Percentiles rank a stretch among this genome's conserved stretches.
These are phyloP conservation scores for Emmonsia crescens DNA, from an alignment of 2,329 filamentous ascomycete genomes.

Conservation along the genomic window DNA sequence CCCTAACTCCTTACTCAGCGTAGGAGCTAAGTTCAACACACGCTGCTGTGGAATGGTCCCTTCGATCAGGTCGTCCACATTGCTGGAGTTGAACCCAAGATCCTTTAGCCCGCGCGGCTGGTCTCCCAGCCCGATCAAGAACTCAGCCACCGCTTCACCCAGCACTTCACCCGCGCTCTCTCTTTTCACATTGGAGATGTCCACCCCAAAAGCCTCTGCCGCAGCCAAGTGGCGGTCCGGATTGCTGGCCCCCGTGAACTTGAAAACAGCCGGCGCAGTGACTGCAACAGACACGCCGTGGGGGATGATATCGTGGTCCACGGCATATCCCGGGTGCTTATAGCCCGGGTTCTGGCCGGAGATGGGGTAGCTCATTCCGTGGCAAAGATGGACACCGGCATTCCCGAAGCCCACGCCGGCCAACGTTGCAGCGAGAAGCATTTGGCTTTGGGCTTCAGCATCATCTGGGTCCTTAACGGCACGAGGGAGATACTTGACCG, in stretches of 20 bases:
- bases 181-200: conserved; percentile 74
- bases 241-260: conserved; percentile 82
- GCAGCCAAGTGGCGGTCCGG: conserved; percentile 84
- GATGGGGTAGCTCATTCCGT: conserved; percentile 96
- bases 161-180: conserved; percentile 86
- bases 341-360: conserved; percentile 91
- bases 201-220: conserved; percentile 82
- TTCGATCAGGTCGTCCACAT: conserved; percentile 79
- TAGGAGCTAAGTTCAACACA: conserved; percentile 85
- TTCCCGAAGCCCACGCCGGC: conserved; percentile 97
- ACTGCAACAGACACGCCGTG: conserved; percentile 95
- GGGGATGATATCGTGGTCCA: conserved; percentile 70
- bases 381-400: conserved; percentile 82
- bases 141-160: conserved; percentile 68
- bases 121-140: conserved; percentile 73
- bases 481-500: conserved; percentile 84
- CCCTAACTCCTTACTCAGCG: conserved; percentile 57
- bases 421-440: conserved; percentile 88
- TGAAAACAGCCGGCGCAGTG: conserved; percentile 85
- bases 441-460: conserved; percentile 82
- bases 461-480: conserved; percentile 83
- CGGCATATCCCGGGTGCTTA: conserved; percentile 74
- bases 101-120: conserved; percentile 79
- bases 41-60: conserved; percentile 87
- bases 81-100: conserved; percentile 63